Evolutionary conservation across 768 basidiomycete species (phyloP).

Genomic region (Lepiota venenata): DNA sequence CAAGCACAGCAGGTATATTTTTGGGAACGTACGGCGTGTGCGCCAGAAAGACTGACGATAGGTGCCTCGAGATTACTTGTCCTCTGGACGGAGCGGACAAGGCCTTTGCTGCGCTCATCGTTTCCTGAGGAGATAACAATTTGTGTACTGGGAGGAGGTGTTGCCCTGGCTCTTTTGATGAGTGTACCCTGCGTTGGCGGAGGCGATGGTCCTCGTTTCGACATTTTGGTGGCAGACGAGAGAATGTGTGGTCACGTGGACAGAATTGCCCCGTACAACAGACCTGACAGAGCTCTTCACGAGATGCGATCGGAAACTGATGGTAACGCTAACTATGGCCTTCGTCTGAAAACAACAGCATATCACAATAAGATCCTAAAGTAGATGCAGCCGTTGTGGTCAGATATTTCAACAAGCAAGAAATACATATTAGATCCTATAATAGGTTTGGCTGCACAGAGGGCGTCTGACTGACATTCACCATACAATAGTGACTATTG

Average conservation of each 20-base stretch:
- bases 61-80: conserved; percentile 95
- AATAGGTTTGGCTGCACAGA: too few relatives aligned
- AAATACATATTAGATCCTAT: too few relatives aligned
- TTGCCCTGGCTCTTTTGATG: conserved; percentile 60
- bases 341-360: too few relatives aligned
- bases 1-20: too few relatives aligned
- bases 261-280: neutral
- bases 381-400: too few relatives aligned
- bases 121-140: conserved; percentile 74
- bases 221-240: conserved; percentile 42
- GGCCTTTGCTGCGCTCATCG: conserved; percentile 72
- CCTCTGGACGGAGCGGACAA: conserved; percentile 81
- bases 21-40: conserved; percentile 70
- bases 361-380: too few relatives aligned
- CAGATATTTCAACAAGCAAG: too few relatives aligned
- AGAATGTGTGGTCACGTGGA: neutral
- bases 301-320: too few relatives aligned
- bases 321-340: too few relatives aligned
- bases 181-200: conserved; percentile 39
- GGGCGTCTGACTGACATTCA: too few relatives aligned
- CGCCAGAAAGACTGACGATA: conserved; percentile 86
- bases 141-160: conserved; percentile 52
- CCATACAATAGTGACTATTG: too few relatives aligned
- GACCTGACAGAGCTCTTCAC: too few relatives aligned
- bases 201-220: conserved; percentile 66